Conservation (phyloP, 2,329 filamentous ascomycete species). For the Talaromyces sp. region DNA sequence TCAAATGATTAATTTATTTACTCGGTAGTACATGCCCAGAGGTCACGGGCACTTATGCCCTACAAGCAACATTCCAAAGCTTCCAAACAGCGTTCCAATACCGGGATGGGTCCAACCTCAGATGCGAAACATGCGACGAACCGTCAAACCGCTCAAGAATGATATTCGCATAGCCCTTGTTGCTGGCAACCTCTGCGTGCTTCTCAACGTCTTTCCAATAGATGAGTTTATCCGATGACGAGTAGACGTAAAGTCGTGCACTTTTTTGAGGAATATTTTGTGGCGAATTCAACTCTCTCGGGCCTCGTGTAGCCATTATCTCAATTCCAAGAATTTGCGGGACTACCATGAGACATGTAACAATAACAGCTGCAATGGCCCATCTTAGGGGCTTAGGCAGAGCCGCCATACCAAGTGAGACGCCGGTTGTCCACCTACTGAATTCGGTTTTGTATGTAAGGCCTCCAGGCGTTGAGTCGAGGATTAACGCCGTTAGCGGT, state of each 20-base stretch:
- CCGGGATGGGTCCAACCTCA: conserved; percentile 8
- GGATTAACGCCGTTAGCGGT: background rate
- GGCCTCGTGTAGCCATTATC: conserved; percentile 7
- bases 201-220: background rate
- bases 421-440: conserved; percentile 4
- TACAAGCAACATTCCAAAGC: background rate
- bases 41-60: background rate
- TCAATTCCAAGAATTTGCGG: conserved; percentile 10
- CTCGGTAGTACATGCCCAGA: no score
- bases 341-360: conserved; percentile 5
- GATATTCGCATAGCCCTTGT: background rate
- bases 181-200: background rate
- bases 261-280: conserved; percentile 2
- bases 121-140: conserved; percentile 11
- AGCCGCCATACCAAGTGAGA: background rate
- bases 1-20: background rate
- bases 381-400: background rate
- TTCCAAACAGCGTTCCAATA: conserved; percentile 15
- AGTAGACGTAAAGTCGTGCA: conserved; percentile 11
- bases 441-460: conserved; percentile 10
- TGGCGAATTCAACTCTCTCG: conserved; percentile 2
- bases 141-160: conserved; percentile 8
- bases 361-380: conserved; percentile 2
- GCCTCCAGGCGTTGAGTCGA: conserved; percentile 13
- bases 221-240: conserved; percentile 11